phyloP scores from a whole-genome alignment of 2,329 filamentous ascomycete species.

The Hypoxylon sp. region DNA sequence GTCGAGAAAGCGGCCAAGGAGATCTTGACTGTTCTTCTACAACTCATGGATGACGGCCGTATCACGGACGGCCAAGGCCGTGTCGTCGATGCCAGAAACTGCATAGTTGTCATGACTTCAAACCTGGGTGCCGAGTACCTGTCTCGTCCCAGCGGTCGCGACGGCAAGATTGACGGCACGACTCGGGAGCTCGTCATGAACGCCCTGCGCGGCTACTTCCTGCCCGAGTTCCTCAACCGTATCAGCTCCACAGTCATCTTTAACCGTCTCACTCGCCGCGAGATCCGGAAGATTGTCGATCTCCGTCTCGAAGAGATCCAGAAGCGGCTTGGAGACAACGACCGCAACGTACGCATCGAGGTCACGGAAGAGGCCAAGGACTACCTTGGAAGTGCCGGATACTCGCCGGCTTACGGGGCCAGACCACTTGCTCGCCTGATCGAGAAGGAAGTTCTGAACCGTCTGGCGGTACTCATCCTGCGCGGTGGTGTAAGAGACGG shows the following conservation, averaged over 20 bases:
- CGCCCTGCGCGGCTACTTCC: constrained; percentile 91
- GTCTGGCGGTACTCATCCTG: constrained; percentile 88
- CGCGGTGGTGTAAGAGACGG: constrained; percentile 85
- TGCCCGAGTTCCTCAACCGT: constrained; percentile 98
- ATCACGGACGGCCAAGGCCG: constrained; percentile 98
- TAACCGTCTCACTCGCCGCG: constrained; percentile 87
- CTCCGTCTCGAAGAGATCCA: constrained; percentile 88
- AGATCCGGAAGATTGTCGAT: constrained; percentile 97
- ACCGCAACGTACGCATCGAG: constrained; percentile 84
- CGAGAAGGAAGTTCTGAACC: constrained; percentile 96
- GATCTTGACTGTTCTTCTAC: constrained; percentile 93
- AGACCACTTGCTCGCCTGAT: constrained; percentile 88
- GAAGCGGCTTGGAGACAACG: constrained; percentile 84
- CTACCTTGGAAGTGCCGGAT: constrained; percentile 89
- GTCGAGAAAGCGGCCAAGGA: constrained; percentile 99
- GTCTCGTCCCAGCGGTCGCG: constrained; percentile 76
- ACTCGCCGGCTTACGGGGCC: constrained; percentile 94
- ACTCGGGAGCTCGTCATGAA: constrained; percentile 91
- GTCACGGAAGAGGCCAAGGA: constrained; percentile 87
- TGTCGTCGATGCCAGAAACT: constrained; percentile 94
- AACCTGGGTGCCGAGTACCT: constrained; percentile 96
- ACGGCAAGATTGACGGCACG: constrained; percentile 84
- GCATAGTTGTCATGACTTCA: constrained; percentile 99
- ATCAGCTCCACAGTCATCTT: constrained; percentile 98
- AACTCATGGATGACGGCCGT: constrained; percentile 98